These are phyloP conservation scores for sorghum (Sorghum bicolor) DNA, from an alignment of 176 grass and related monocot species.

Conservation along the genomic window Sorghum_bicolor_NCBIv3 NC_012871.2:70105001-70105500, in stretches of 20 bases:
- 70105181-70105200: constrained; percentile 18
- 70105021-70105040: not conserved
- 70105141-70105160: constrained; percentile 23
- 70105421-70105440: constrained; percentile 3
- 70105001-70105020: not conserved
- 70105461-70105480: constrained; percentile 13
- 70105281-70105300: constrained; percentile 21
- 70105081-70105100: no score
- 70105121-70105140: not conserved
- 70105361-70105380: not conserved
- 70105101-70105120: not conserved
- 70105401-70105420: constrained; percentile 24
- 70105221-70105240: constrained; percentile 43
- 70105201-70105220: constrained; percentile 13
- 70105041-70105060: not conserved
- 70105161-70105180: constrained; percentile 36
- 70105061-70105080: no score
- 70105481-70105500: constrained; percentile 12
- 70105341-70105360: not conserved
- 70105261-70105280: not conserved
- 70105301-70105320: constrained; percentile 18
- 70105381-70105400: constrained; percentile 24
- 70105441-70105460: constrained; percentile 31
- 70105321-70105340: not conserved
- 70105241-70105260: constrained; percentile 30